Evolutionary conservation across 345 rosid genomes (phyloP).

Genomic region (Pistacia vera): DNA sequence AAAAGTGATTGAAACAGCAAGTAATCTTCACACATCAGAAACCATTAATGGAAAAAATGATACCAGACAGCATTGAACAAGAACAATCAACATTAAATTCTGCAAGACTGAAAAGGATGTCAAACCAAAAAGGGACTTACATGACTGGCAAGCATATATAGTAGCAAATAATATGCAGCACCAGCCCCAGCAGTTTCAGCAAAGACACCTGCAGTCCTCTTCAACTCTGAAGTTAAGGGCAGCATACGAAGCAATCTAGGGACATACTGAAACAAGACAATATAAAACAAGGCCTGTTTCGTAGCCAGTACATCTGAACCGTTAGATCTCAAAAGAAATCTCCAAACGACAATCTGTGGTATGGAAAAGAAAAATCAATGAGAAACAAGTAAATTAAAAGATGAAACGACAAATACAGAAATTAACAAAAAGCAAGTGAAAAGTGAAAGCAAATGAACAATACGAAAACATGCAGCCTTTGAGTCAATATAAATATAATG

Average conservation of each 20-base stretch:
- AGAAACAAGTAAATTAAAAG: constrained; percentile 11
- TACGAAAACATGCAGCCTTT: constrained; percentile 7
- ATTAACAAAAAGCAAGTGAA: constrained; percentile 17
- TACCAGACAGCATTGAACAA: constrained; percentile 12
- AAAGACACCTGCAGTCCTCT: constrained; percentile 92
- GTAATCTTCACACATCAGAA: constrained; percentile 11
- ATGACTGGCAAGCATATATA: constrained; percentile 99
- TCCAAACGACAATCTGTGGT: constrained; percentile 86
- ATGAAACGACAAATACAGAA: not conserved
- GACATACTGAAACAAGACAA: constrained; percentile 70
- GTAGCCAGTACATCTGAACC: constrained; percentile 79
- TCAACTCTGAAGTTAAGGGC: constrained; percentile 85
- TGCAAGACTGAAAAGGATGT: constrained; percentile 2
- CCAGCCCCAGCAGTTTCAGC: constrained; percentile 99
- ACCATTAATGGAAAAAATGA: not conserved
- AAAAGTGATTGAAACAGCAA: not conserved
- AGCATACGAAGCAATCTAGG: constrained; percentile 71
- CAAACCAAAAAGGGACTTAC: constrained; percentile 50
- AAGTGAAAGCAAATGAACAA: not conserved
- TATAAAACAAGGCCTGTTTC: constrained; percentile 68
- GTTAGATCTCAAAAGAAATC: constrained; percentile 63
- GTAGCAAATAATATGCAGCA: constrained; percentile 88
- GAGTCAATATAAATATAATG: not conserved
- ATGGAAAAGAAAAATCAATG: not conserved
- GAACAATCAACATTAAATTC: not conserved